A percentile compares a stretch with the other conserved stretches of the same genome.
These are phyloP conservation scores for Suillus variegatus DNA, from an alignment of 768 basidiomycete genomes.

Conservation along the genomic window DNA sequence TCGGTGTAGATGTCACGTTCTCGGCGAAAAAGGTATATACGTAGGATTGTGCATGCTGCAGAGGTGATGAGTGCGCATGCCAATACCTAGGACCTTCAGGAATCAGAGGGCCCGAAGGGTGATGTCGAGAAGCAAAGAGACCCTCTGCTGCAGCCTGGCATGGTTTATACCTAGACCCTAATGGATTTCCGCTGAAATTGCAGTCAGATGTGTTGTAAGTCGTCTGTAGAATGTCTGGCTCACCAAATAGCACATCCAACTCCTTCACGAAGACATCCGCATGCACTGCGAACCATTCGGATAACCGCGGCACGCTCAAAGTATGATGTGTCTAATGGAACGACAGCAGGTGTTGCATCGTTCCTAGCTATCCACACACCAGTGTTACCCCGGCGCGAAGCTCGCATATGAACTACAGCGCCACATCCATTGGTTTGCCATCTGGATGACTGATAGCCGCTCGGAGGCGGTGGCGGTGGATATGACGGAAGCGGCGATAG, in stretches of 20 bases:
- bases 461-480: conserved; percentile 25
- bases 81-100: conserved; percentile 47
- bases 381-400: conserved; percentile 50
- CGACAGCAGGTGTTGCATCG: conserved; percentile 51
- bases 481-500: conserved; percentile 41
- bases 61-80: conserved; percentile 28
- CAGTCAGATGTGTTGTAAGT: conserved; percentile 14
- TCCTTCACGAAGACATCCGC: conserved; percentile 69
- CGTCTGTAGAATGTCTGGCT: conserved; percentile 17
- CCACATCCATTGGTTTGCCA: conserved; percentile 60
- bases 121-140: conserved; percentile 31
- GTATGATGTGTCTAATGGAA: conserved; percentile 57
- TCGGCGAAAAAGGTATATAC: conserved; percentile 52
- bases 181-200: conserved; percentile 57
- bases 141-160: conserved; percentile 58
- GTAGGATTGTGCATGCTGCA: conserved; percentile 21
- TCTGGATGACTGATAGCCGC: conserved; percentile 14
- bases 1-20: conserved; percentile 37
- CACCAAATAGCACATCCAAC: conserved; percentile 65
- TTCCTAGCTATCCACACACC: conserved; percentile 62
- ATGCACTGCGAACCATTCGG: conserved; percentile 54
- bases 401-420: conserved; percentile 56
- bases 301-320: conserved; percentile 52
- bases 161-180: conserved; percentile 63
- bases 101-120: conserved; percentile 25